Base-by-base conservation (phyloP, 2,329 filamentous ascomycete species). In the Cladophialophora exuberans region DNA sequence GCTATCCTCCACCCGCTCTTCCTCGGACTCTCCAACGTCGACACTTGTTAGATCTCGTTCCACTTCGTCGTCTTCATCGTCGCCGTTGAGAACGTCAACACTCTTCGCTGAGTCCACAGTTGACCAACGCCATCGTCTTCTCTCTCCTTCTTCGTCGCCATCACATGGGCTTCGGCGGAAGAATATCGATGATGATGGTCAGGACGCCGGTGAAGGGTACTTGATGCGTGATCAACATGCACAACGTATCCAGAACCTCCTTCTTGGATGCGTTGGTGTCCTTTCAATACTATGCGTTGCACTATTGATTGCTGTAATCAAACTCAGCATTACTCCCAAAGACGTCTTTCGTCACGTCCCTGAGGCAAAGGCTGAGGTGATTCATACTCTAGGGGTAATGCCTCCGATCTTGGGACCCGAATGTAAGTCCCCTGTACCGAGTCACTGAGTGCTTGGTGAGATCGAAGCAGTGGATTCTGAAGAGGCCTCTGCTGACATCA, bases 291-390 rank as follows among this genome's bases (percentile, higher is more conserved):
- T 42, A 4, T 42, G 38, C 20, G 38, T 18, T 11, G 17, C 20
- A n/a, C 38, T 42, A 11, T 23, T 18, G 13, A n/a, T 23, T n/a
- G 20, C 38, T 23, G 38, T 42, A 23, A n/a, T 42, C 2, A 42
- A 42, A n/a, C 38, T 42, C 38, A 42, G 38, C 38, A n/a, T 23
- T n/a, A 46, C 43, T 10, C 43, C 43, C 25, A 46, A 46, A 6
- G 43, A 46, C 28, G 43, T 46, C 43, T 46, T 46, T 13, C 15
- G 43, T n/a, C 43, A 46, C 17, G 43, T 46, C 15, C 43, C 43
- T 3, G 26, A 28, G 43, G 25, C 43, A n/a, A 46, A 22, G 43
- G 15, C 28, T n/a, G 43, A 46, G 20, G 26, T 46, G 15, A 31
- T 46, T 6, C 43, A 46, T 13, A 33, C 43, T 9, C 22, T 28